Percentiles rank a stretch among this genome's conserved stretches.
Conservation (phyloP, 2,329 filamentous ascomycete genomes). For the Penicillium sp. region DNA sequence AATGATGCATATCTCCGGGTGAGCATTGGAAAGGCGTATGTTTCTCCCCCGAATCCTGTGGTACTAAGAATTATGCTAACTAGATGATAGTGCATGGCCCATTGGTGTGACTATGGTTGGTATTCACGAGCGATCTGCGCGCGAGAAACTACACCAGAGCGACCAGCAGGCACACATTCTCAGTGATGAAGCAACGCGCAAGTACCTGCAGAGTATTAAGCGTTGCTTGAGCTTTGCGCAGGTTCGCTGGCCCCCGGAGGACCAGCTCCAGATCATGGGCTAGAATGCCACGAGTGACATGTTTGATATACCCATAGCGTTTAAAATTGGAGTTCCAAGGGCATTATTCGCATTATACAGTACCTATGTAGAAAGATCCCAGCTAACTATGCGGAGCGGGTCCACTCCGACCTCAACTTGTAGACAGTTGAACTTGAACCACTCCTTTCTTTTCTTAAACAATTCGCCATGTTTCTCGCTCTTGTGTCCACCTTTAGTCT, state of each 20-base stretch:
- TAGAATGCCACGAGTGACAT: constrained; percentile 37
- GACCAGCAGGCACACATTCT: constrained; percentile 85
- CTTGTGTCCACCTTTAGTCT: constrained; percentile 28
- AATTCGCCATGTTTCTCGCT: constrained; percentile 35
- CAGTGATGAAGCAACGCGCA: constrained; percentile 91
- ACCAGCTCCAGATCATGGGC: constrained; percentile 92
- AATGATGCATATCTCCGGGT: constrained; percentile 91
- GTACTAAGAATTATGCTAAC: constrained; percentile 9
- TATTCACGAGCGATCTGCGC: constrained; percentile 93
- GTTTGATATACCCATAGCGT: constrained; percentile 16
- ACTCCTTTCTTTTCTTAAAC: background rate
- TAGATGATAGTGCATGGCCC: constrained; percentile 67
- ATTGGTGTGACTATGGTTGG: constrained; percentile 99
- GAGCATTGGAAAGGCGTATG: constrained; percentile 81
- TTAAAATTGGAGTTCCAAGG: background rate
- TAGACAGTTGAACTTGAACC: background rate
- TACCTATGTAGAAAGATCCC: background rate
- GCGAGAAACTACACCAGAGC: constrained; percentile 86
- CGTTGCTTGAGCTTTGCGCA: constrained; percentile 93
- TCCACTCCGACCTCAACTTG: background rate
- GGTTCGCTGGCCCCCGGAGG: constrained; percentile 90
- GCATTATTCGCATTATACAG: background rate
- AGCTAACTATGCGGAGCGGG: background rate
- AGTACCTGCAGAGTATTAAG: constrained; percentile 97
- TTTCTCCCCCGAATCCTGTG: constrained; percentile 9